A percentile compares a stretch with the other conserved stretches of the same genome.
phyloP scores from a whole-genome alignment of 441 rosid species.

The Gossypium lobatum region DNA sequence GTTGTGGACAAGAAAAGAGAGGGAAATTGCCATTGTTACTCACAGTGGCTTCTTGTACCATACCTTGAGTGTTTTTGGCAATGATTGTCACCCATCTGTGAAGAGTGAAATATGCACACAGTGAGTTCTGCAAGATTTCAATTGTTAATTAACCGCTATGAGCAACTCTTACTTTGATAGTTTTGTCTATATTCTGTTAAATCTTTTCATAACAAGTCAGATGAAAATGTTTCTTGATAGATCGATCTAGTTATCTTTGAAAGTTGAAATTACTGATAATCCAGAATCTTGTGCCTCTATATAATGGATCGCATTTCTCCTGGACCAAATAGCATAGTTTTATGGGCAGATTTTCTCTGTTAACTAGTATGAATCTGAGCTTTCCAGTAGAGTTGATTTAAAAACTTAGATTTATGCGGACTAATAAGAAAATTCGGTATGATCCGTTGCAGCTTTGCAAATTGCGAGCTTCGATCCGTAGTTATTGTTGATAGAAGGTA shows the following conservation, averaged over 20 bases:
- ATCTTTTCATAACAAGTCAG: background rate
- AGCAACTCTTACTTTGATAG: background rate
- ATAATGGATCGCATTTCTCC: background rate
- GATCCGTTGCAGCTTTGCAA: constrained; percentile 14
- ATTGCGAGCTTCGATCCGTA: constrained; percentile 18
- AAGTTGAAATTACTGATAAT: constrained; percentile 2
- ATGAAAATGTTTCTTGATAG: background rate
- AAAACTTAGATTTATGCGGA: background rate
- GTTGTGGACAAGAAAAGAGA: constrained; percentile 84
- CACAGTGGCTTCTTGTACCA: constrained; percentile 79
- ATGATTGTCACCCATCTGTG: constrained; percentile 50
- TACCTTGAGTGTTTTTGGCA: constrained; percentile 50
- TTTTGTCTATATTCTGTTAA: background rate
- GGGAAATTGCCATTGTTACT: constrained; percentile 75
- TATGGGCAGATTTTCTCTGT: background rate
- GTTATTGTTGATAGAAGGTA: constrained; percentile 16
- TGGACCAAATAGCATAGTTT: background rate
- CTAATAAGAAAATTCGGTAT: background rate
- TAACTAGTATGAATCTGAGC: background rate
- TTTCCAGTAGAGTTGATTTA: background rate
- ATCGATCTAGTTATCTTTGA: background rate
- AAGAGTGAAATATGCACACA: constrained; percentile 57
- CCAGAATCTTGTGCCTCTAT: background rate
- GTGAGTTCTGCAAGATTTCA: constrained; percentile 38
- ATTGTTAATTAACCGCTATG: background rate